Percentiles rank a stretch among this genome's conserved stretches.
Conservation (phyloP, 1,139 yeast species). For the Yamadazyma kanchanaburiensis region DNA sequence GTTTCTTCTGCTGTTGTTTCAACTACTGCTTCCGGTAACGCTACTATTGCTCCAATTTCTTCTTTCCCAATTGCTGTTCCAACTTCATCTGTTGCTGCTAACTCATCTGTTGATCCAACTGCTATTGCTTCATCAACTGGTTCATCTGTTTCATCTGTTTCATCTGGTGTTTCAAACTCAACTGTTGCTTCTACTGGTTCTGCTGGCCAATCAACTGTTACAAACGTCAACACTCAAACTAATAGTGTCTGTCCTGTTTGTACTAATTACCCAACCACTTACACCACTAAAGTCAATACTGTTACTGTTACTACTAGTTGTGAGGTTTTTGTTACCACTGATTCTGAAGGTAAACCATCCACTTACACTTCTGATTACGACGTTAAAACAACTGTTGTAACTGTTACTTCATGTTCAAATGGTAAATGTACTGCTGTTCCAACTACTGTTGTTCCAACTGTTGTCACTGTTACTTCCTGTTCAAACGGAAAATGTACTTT, state of each 20-base stretch:
- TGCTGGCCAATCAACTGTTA: conserved; percentile 1
- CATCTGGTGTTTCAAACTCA: conserved; percentile 2
- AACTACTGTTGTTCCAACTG: conserved; percentile 13
- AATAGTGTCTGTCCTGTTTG: conserved; percentile 13
- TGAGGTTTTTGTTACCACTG: conserved; percentile 13
- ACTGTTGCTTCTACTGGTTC: conserved; percentile 6
- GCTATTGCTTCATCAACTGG: conserved; percentile 6
- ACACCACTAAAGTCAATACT: conserved; percentile 7
- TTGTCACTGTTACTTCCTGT: conserved; percentile 52
- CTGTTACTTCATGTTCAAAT: conserved; percentile 48
- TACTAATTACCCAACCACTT: conserved; percentile 12
- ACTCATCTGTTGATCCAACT: conserved; percentile 8
- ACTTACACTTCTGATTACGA: conserved; percentile 9
- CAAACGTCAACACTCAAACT: conserved; percentile 5
- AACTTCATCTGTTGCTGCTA: conserved; percentile 1
- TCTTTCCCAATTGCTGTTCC: conserved; percentile 2
- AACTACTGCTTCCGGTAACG: conserved; percentile 6
- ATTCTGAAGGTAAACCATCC: conserved; percentile 7
- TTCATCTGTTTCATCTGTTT: conserved; percentile 1
- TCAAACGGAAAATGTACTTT: conserved; percentile 28
- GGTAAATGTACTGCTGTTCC: conserved; percentile 30
- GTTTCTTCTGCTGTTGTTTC: conserved; percentile 1
- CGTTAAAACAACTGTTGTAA: conserved; percentile 25
- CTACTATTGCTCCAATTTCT: conserved; percentile 2
- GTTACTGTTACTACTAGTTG: conserved; percentile 11